Evolutionary conservation across 2,329 filamentous ascomycete genomes (phyloP), one percentile per base, ranked within the genome.

Genomic region (Paecilomyces formosus): DNA sequence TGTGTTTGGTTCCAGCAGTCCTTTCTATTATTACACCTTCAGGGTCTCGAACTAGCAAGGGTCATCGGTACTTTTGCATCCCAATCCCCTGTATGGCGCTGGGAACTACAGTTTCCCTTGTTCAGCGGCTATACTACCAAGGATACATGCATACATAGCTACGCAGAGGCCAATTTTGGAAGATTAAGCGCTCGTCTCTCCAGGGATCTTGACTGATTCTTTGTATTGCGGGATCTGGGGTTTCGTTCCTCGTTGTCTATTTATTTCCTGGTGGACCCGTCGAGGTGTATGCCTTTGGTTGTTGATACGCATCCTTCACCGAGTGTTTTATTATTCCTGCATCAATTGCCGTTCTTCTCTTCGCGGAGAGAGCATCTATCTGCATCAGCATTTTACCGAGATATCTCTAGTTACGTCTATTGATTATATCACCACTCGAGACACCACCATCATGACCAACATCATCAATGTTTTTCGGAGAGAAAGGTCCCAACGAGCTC

Each of bases 391-490:
- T 31, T 31, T 31, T 12, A 31, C 30, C 8, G 28, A 30, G 8
- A 39, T n/a, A n/a, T 15, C n/a, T 39, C n/a, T n/a, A n/a, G n/a
- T n/a, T 39, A 18, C 35, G 4, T 18, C 2, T 13, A 13, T 39
- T n/a, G n/a, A 3, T 18, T 45, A 6, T 45, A 6, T 15, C 21
- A 52, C 11, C 22, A n/a, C 24, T 28, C 50, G 24, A 52, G 6
- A 52, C 50, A 52, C 6, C 50, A 52, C 9, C 50, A 28, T 54
- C 21, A 73, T 73, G 72, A 61, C 68, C 5, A 63, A 62, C 53
- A 62, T 70, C 13, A 64, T 71, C 57, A 66, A 63, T 55, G 61
- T 69, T 18, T 67, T 74, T 54, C 72, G 71, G 60, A 69, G 66
- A 52, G 56, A 64, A 21, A 67, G 68, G 22, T 49, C 60, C 49